Evolutionary conservation across 352 stramenopile species (phyloP).

Genomic region (Phytopythium oedochilum): DNA sequence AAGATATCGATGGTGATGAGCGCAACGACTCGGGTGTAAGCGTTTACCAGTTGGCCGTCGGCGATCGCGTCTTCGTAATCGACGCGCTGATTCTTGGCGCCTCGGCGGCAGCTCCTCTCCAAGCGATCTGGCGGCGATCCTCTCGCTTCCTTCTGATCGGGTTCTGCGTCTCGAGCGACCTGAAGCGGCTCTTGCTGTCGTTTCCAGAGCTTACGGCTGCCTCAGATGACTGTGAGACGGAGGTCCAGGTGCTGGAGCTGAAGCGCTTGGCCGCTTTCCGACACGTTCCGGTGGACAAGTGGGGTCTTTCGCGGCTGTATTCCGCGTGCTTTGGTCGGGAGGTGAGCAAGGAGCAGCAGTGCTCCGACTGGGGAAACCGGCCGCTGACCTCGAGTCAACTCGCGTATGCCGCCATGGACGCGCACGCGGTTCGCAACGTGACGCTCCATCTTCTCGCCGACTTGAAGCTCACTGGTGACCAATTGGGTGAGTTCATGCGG

Average conservation of each 20-base stretch:
- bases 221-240: neutral
- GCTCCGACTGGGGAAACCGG: conserved; percentile 47
- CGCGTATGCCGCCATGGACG: conserved; percentile 53
- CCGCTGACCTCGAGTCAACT: conserved; percentile 38
- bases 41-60: conserved; percentile 46
- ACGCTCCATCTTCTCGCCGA: conserved; percentile 42
- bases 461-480: conserved; percentile 1
- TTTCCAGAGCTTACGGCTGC: conserved; percentile 30
- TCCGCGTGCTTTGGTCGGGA: conserved; percentile 26
- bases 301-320: conserved; percentile 49
- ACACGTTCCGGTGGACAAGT: conserved; percentile 37
- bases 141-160: conserved; percentile 38
- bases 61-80: conserved; percentile 41
- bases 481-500: neutral
- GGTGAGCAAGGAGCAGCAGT: conserved; percentile 61
- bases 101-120: conserved; percentile 26
- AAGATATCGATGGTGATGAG: conserved; percentile 7
- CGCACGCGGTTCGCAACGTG: conserved; percentile 39
- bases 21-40: conserved; percentile 23
- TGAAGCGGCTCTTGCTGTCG: conserved; percentile 40
- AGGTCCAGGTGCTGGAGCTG: conserved; percentile 36
- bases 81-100: conserved; percentile 47
- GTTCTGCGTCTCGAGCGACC: conserved; percentile 51
- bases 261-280: conserved; percentile 47
- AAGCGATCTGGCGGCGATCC: conserved; percentile 27